Conservation (phyloP, 2,329 filamentous ascomycete genomes). For the Epichloe coenophiala region DNA sequence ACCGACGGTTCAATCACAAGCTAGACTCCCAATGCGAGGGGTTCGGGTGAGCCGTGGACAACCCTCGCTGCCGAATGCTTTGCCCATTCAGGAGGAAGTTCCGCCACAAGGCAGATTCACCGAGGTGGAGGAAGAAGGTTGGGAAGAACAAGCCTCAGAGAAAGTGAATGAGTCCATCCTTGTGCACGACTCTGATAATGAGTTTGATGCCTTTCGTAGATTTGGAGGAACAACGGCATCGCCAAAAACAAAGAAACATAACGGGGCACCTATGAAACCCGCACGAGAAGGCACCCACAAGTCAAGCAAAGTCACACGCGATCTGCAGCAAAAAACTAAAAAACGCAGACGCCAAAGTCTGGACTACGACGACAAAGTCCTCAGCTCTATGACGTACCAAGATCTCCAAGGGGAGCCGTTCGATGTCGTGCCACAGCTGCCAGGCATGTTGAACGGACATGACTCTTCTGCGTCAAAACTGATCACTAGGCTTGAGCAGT, state of each 20-base stretch:
- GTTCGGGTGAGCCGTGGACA: slow-evolving; percentile 5
- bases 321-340: slow-evolving; percentile 12
- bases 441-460: slow-evolving; percentile 19
- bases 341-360: slow-evolving; percentile 31
- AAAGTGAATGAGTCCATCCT: slow-evolving; percentile 8
- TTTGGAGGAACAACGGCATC: slow-evolving; percentile 12
- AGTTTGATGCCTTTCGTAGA: slow-evolving; percentile 10
- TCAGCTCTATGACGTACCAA: slow-evolving; percentile 39
- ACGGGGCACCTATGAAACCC: slow-evolving; percentile 8
- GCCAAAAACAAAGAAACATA: slow-evolving; percentile 12
- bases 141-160: slow-evolving; percentile 10
- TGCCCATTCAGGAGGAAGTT: slow-evolving; percentile 1
- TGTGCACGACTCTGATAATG: slow-evolving; percentile 13
- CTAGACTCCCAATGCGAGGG: slow-evolving; percentile 27
- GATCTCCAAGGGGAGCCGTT: slow-evolving; percentile 39
- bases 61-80: neutral
- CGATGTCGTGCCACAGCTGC: slow-evolving; percentile 37
- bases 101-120: neutral
- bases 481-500: slow-evolving; percentile 35
- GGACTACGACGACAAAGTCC: slow-evolving; percentile 43
- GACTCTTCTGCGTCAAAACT: slow-evolving; percentile 27
- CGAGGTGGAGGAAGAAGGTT: slow-evolving; percentile 10
- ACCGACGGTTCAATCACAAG: slow-evolving; percentile 10
- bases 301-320: slow-evolving; percentile 8
- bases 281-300: slow-evolving; percentile 12